Percentiles rank a stretch among this genome's conserved stretches.
phyloP scores from a whole-genome alignment of 1,284 basidiomycete genomes.

The Meira miltonrushii region DNA sequence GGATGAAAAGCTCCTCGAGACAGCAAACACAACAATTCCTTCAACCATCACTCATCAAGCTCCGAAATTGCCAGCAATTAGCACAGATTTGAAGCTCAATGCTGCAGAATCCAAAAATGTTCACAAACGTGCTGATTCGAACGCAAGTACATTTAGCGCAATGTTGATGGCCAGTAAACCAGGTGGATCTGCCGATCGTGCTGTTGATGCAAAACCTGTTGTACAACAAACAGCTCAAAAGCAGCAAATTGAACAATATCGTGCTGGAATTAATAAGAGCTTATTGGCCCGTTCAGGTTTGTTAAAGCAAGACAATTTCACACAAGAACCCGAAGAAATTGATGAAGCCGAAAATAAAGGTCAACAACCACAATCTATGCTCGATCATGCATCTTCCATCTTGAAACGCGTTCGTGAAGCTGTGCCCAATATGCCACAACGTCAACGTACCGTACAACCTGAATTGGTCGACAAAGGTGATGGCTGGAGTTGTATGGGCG shows the following conservation, averaged over 20 bases:
- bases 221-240: background rate
- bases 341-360: background rate
- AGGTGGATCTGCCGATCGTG: constrained; percentile 1
- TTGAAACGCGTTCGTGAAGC: background rate
- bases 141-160: background rate
- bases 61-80: no score
- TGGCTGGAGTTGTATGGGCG: constrained; percentile 4
- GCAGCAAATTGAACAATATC: background rate
- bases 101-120: background rate
- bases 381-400: no score
- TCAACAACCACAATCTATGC: background rate
- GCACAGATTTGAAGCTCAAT: background rate
- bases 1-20: no score
- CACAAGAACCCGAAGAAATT: no score
- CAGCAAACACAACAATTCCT: no score
- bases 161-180: constrained; percentile 1
- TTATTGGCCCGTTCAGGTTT: background rate
- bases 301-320: background rate
- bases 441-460: background rate
- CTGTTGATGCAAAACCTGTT: background rate
- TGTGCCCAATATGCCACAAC: background rate
- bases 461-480: background rate
- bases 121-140: background rate
- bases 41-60: no score
- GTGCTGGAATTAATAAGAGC: background rate